phyloP scores from a whole-genome alignment of 2,329 filamentous ascomycete species.

The Epichloe glyceriae region DNA sequence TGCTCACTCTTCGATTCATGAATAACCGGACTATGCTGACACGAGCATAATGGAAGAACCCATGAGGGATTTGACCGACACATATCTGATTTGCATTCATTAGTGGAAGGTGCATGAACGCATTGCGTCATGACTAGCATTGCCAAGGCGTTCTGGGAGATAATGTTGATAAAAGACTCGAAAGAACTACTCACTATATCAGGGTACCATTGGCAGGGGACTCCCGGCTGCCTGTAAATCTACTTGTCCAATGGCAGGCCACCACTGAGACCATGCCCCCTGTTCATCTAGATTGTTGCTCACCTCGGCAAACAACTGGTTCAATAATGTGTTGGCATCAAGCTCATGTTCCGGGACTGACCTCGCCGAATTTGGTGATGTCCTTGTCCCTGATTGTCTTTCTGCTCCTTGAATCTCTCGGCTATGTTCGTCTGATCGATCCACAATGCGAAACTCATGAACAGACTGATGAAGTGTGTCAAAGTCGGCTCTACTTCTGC shows the following conservation, averaged over 20 bases:
- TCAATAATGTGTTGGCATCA: conserved; percentile 12
- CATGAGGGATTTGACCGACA: no score
- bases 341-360: background rate
- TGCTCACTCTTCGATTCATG: conserved; percentile 7
- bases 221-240: conserved; percentile 5
- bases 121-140: background rate
- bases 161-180: background rate
- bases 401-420: conserved; percentile 18
- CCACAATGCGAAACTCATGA: conserved; percentile 18
- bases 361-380: background rate
- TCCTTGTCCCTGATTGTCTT: background rate
- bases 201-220: background rate
- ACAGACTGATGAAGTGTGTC: conserved; percentile 18
- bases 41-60: conserved; percentile 1
- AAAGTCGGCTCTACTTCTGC: conserved; percentile 16
- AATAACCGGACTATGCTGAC: conserved; percentile 1
- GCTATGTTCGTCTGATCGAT: conserved; percentile 18
- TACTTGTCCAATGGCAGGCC: conserved; percentile 13
- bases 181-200: background rate
- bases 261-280: conserved; percentile 16
- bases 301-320: conserved; percentile 14
- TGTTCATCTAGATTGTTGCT: conserved; percentile 16
- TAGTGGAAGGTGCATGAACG: background rate
- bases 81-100: no score
- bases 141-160: background rate